Base-by-base conservation (phyloP, 441 rosid genomes). In the Capsella rubella region DNA sequence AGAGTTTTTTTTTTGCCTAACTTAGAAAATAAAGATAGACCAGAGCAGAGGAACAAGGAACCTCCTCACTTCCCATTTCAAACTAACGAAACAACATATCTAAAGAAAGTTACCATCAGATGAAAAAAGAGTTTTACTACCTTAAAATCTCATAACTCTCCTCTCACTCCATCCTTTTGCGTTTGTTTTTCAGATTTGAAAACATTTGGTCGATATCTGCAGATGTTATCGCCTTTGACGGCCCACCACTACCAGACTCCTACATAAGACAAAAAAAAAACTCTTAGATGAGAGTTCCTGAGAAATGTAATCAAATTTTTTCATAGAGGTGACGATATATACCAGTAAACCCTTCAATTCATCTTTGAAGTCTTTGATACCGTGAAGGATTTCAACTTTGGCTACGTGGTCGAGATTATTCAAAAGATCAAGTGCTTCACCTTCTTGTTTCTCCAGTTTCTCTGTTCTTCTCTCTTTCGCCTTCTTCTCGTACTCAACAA, bases 401-500 rank as follows among this genome's bases (percentile, higher is more conserved):
- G 93, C 84, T 64, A 95, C 79, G 78, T 93, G 99, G 72, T 91
- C 94, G 39, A 95, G 90, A 56, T 84, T 87, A 61, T 87, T 83
- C 52, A 95, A 71, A 75, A 90, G 84, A 63, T 66, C 87, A 75
- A 80, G 67, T 79, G 88, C 90, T 64, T 82, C 92, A 42, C 88
- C 96, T 64, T 91, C 96, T 71, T 84, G 92, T 80, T 89, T 79
- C 87, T 87, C 93, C 87, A 87, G 69, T 78, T 93, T 93, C 81
- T 95, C 93, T 78, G 87, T 91, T 81, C 99, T 90, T 81, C 82
- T 95, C 84, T 85, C 88, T 81, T 91, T 93, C 37, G 95, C 97
- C 72, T 79, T 83, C 79, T 84, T 87, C 84, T 95, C 98, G 60
- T 95, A 93, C 72, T 93, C 99, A 21, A 79, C 86, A 68, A 95